Base-by-base conservation (phyloP, 306 rosid species). In the Malus asiatica region DNA sequence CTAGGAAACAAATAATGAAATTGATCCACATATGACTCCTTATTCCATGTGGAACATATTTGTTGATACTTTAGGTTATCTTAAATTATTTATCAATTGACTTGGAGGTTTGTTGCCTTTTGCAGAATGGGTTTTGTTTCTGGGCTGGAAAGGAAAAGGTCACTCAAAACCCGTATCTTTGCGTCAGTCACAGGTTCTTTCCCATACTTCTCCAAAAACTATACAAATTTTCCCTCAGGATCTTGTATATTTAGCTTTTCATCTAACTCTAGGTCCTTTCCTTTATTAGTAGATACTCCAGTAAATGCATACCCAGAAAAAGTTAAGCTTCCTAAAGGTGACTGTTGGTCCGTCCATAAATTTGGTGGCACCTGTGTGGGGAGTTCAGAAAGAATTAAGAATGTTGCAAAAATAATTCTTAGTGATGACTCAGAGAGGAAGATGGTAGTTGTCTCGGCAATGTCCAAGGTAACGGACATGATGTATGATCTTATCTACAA, bases 331-430 rank as follows among this genome's bases (percentile, higher is more conserved):
- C 83, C 86, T 13, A 90, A 79, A 77, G 97, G 96, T 73, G 97
- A 87, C 68, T 77, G 75, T 58, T 95, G 99, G 99, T 90, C 99
- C n/a, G 92, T 95, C 46, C 99, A 95, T 83, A 95, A 95, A 70
- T 95, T 95, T 84, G 99, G 99, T 42, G 99, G 99, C 71, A 95
- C 99, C 14, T 95, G 99, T 73, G 89, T 95, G 79, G 99, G 96
- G 78, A 92, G 71, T 80, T 78, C 99, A 0, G 89, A 88, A 23
- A 92, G 99, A 83, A 92, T 95, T 60, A 86, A 88, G 74, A 92
- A 87, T 83, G 97, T 95, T 72, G 97, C 86, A 0, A 84, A 95
- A 63, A 85, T 95, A 72, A 70, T 95, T 83, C 44, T 92, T 11
- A 86, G 44, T 18, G 99, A 95, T 78, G 90, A 84, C 78, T 90